Conservation (phyloP, 768 basidiomycete species). For the Calvatia gigantea region DNA sequence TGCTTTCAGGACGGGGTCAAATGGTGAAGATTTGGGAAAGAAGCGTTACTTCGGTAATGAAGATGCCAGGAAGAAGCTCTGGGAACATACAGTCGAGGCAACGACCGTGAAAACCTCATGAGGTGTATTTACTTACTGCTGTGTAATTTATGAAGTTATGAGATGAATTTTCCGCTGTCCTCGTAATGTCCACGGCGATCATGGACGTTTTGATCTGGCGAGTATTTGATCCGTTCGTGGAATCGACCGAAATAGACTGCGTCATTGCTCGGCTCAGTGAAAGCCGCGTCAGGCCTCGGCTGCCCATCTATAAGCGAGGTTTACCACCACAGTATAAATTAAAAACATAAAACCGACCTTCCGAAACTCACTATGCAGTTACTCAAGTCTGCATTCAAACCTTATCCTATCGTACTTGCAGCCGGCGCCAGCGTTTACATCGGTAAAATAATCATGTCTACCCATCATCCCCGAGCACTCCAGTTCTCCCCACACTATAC, state of each 20-base stretch:
- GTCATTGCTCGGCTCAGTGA: too few species aligned
- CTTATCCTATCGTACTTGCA: neutral
- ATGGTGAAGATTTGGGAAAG: conserved; percentile 34
- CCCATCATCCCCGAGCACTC: neutral
- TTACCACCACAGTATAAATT: too few species aligned
- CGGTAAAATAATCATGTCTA: neutral
- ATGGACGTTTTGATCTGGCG: too few species aligned
- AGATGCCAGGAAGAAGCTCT: conserved; percentile 31
- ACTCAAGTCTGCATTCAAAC: neutral
- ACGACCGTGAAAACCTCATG: neutral
- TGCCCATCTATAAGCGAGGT: neutral
- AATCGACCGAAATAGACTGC: too few species aligned
- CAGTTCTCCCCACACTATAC: conserved; percentile 10
- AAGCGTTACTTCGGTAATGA: conserved; percentile 32
- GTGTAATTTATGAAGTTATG: too few species aligned
- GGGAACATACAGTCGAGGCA: conserved; percentile 29
- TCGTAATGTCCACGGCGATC: too few species aligned
- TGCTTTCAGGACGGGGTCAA: conserved; percentile 27
- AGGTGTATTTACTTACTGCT: neutral
- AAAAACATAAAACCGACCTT: neutral
- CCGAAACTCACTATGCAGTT: neutral
- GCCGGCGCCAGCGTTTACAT: neutral
- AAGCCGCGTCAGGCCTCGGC: neutral
- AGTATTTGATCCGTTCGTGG: too few species aligned
- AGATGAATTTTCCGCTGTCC: too few species aligned